These are phyloP conservation scores for Boletellus ananas DNA, from an alignment of 768 basidiomycete genomes.

Conservation along the genomic window DNA sequence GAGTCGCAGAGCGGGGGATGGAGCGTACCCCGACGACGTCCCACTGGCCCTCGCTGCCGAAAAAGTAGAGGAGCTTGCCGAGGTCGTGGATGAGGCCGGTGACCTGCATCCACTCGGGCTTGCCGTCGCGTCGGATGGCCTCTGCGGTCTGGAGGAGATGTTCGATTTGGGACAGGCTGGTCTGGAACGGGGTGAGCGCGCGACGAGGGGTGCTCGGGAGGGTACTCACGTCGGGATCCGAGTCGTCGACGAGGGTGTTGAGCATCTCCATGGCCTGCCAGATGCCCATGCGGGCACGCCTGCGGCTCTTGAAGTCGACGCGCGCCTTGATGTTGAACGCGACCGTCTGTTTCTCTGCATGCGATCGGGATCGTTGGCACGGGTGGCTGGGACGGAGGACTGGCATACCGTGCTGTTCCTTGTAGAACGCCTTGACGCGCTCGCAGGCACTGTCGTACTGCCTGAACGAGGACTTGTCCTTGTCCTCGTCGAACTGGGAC, in stretches of 20 bases:
- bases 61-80: constrained; percentile 82
- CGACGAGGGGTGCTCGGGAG: not conserved
- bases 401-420: constrained; percentile 66
- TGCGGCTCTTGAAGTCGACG: constrained; percentile 63
- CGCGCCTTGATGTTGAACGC: constrained; percentile 79
- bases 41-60: constrained; percentile 89
- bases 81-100: constrained; percentile 86
- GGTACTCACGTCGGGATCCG: constrained; percentile 72
- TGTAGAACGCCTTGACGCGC: constrained; percentile 74
- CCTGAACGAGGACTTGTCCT: constrained; percentile 67
- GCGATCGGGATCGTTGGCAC: not conserved
- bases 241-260: constrained; percentile 84
- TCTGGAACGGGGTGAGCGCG: constrained; percentile 40
- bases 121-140: constrained; percentile 79
- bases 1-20: not conserved
- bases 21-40: constrained; percentile 81
- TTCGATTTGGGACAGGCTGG: constrained; percentile 78
- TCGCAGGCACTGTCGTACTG: constrained; percentile 75
- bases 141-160: constrained; percentile 92
- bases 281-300: constrained; percentile 73
- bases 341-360: constrained; percentile 79
- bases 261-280: constrained; percentile 89
- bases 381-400: not conserved
- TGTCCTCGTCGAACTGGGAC: constrained; percentile 52
- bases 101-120: constrained; percentile 92